Evolutionary conservation across 805 yeast genomes (phyloP), one percentile per base, ranked within the genome.

Genomic region (Candida tibetensis): DNA sequence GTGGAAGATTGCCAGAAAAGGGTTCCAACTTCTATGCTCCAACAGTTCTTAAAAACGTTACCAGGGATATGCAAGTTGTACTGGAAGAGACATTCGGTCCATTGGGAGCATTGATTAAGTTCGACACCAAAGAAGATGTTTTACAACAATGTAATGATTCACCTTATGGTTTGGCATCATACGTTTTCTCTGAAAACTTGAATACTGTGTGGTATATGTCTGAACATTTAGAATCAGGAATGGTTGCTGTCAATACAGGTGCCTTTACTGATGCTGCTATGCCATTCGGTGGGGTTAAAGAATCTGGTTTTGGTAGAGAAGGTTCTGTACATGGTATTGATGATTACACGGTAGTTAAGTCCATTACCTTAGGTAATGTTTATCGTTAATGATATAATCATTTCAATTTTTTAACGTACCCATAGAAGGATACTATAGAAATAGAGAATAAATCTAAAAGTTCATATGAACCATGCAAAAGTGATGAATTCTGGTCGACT

Each of bases 281-380:
- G 32, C 84, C 85, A 45, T 67, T 67, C 48, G 72, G 87, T 23
- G 87, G 87, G 39, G 66, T 81, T 33, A 77, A 78, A 47, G 78
- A 78, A 49, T 75, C 82, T 17, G 87, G 87, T 0, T 79, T 78
- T 53, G 87, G 87, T 23, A 74, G 85, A 58, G 87, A 81, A 57
- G 85, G 85, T 13, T 75, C 82, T 1, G 57, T 72, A 38, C 71
- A 71, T 49, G 87, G 86, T 26, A 57, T 81, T 43, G 83, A 78
- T 23, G 85, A 80, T 54, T 79, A 77, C 53, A 65, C 74, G 27
- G 71, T 72, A 13, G 60, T 76, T 36, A 78, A 78, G 53, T 64
- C 79, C 7, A 64, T 77, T 28, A 72, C 71, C 18, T 62, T 76
- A 26, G 81, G 82, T 34, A 64, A 69, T 41, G 64, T 64, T 4